These are phyloP conservation scores for Diaporthe australafricana DNA, from an alignment of 2,329 filamentous ascomycete species.

Conservation along the genomic window DNA sequence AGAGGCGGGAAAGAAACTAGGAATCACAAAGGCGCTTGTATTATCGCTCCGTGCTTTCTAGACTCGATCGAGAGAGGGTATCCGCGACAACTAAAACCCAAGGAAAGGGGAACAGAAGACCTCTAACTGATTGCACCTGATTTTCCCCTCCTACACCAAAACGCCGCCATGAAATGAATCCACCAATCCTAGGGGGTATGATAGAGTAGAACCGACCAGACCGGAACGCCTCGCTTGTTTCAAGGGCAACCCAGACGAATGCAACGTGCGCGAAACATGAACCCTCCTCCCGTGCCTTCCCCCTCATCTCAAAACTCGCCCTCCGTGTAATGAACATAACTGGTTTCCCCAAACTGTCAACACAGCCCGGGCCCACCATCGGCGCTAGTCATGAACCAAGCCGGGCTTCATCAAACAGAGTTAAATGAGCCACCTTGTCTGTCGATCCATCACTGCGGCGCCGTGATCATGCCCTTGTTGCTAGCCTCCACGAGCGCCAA, in stretches of 20 bases:
- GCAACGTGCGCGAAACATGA: slow-evolving; percentile 10
- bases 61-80: slow-evolving; percentile 10
- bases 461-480: slow-evolving; percentile 41
- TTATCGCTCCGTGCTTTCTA: background rate
- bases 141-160: background rate
- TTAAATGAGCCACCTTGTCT: slow-evolving; percentile 9
- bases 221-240: slow-evolving; percentile 27
- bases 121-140: background rate
- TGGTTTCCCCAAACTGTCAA: background rate
- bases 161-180: slow-evolving; percentile 4
- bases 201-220: slow-evolving; percentile 6
- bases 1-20: background rate
- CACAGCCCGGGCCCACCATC: background rate
- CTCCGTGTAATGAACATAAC: background rate
- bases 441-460: slow-evolving; percentile 32
- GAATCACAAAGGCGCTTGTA: background rate
- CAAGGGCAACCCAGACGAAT: slow-evolving; percentile 19
- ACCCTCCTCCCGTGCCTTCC: background rate
- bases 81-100: background rate
- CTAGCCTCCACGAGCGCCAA: slow-evolving; percentile 44
- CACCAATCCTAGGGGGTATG: background rate
- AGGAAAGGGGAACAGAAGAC: background rate
- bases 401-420: background rate
- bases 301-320: background rate
- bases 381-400: slow-evolving; percentile 10